Base-by-base conservation (phyloP, 73 alveolate genomes). In the Symbiodinium pilosum region DNA sequence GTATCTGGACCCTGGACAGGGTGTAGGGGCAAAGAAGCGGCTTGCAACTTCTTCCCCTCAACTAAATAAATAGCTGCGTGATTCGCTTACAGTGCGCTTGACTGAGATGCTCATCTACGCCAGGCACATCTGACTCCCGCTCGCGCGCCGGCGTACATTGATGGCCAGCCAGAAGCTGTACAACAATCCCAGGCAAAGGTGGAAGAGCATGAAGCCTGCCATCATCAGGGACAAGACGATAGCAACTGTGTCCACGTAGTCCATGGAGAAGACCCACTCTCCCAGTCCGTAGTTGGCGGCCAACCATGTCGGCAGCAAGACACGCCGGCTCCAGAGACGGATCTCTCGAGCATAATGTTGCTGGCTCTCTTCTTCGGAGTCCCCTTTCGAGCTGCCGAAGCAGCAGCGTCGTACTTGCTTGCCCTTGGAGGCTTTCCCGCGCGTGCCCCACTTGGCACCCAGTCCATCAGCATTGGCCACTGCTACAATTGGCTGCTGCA, bases 151-250 rank as follows among this genome's bases (percentile, higher is more conserved):
- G 77, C 77, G 77, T 12, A 59, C 38, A 24, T 18, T 18, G 8
- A 59, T 2, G 36, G 77, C 77, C 36, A 59, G 36, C 77, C 77
- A 59, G 77, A 1, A 59, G 77, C 77, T 59, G 77, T 59, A 59
- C 12, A n/a, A n/a, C 77, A 59, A 36, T 20, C 77, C 77, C n/a
- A 59, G 77, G 77, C 77, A 20, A 18, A 59, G 77, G 32, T 59
- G 77, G 36, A 59, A 59, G 77, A 59, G 77, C 77, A 59, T 59
- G 77, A 59, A 59, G n/a, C 77, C 77, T 12, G 77, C 77, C 77
- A 59, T 59, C 77, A 59, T 59, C 77, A 59, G 77, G 77, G 77
- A 59, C 36, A 59, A 20, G 77, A 36, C 28, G 77, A 59, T 59
- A 8, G 77, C 77, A 1, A 59, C 77, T 9, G 77, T 36, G 32